These are phyloP conservation scores for Colletotrichum horii DNA, from an alignment of 2,329 filamentous ascomycete genomes.

Conservation along the genomic window DNA sequence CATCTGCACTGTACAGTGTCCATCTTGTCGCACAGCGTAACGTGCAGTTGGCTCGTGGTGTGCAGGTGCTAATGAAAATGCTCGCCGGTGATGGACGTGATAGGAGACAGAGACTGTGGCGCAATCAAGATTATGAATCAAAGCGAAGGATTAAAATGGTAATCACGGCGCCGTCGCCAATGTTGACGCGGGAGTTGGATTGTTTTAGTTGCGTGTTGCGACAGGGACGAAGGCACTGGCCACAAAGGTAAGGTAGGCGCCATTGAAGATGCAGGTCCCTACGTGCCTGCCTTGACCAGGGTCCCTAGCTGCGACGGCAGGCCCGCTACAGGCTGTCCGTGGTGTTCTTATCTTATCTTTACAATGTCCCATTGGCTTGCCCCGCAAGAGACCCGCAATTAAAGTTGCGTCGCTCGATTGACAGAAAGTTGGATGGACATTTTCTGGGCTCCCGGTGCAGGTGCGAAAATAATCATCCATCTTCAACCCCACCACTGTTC, in stretches of 20 bases:
- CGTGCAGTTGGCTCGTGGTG: not conserved
- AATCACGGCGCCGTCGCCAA: not conserved
- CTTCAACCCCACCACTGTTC: not conserved
- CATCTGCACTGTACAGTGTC: constrained; percentile 40
- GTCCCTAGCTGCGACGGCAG: not conserved
- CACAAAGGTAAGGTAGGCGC: not conserved
- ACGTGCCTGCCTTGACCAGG: not conserved
- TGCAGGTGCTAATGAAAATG: not conserved
- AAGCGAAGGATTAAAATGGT: not conserved
- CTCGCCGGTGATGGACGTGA: not conserved
- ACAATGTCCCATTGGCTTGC: not conserved
- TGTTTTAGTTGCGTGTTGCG: not conserved
- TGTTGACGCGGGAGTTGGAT: not conserved
- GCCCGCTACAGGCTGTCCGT: not conserved
- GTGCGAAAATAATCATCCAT: not conserved
- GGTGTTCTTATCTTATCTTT: not conserved
- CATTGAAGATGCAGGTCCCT: not conserved
- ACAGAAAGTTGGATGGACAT: not conserved
- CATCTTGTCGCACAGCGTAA: constrained; percentile 28
- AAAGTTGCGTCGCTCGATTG: not conserved
- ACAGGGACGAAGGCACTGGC: not conserved
- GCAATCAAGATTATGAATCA: not conserved
- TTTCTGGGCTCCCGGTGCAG: not conserved
- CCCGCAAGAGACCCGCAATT: not conserved
- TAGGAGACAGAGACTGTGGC: not conserved